Conservation (phyloP, 2,329 filamentous ascomycete species). For the Exophiala bonariae region DNA sequence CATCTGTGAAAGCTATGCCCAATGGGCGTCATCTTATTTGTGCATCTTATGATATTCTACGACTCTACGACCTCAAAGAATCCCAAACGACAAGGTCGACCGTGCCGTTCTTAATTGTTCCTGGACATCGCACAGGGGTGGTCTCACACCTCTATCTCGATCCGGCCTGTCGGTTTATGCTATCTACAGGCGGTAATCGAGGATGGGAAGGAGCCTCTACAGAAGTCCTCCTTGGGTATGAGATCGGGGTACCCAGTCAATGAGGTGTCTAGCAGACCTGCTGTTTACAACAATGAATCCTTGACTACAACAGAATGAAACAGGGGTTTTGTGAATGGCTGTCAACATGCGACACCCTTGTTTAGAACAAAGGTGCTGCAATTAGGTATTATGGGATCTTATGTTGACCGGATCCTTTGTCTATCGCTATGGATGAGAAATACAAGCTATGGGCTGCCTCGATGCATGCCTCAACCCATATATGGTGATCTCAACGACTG, state of each 20-base stretch:
- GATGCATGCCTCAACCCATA: too few relatives aligned
- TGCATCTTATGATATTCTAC: conserved; percentile 88
- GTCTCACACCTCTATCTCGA: conserved; percentile 86
- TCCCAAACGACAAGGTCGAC: conserved; percentile 69
- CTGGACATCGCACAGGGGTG: conserved; percentile 83
- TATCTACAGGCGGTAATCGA: conserved; percentile 85
- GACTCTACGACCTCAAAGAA: conserved; percentile 81
- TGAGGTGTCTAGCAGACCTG: conserved; percentile 4
- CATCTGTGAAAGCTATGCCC: conserved; percentile 83
- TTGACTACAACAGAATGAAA: too few relatives aligned
- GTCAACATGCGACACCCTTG: too few relatives aligned
- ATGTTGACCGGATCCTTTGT: too few relatives aligned
- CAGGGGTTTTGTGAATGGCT: too few relatives aligned
- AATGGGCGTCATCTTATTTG: conserved; percentile 86
- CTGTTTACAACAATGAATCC: too few relatives aligned
- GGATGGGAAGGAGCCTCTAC: conserved; percentile 93
- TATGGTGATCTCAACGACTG: too few relatives aligned
- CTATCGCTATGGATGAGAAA: too few relatives aligned
- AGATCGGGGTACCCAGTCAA: conserved; percentile 61
- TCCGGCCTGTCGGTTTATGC: conserved; percentile 83
- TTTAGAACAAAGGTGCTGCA: too few relatives aligned
- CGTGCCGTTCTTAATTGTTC: conserved; percentile 94
- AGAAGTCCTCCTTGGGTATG: conserved; percentile 90
- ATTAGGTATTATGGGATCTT: too few relatives aligned
- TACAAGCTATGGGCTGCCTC: too few relatives aligned